Evolutionary conservation across 768 basidiomycete genomes (phyloP).

Genomic region (Fistulinella prunicolor): DNA sequence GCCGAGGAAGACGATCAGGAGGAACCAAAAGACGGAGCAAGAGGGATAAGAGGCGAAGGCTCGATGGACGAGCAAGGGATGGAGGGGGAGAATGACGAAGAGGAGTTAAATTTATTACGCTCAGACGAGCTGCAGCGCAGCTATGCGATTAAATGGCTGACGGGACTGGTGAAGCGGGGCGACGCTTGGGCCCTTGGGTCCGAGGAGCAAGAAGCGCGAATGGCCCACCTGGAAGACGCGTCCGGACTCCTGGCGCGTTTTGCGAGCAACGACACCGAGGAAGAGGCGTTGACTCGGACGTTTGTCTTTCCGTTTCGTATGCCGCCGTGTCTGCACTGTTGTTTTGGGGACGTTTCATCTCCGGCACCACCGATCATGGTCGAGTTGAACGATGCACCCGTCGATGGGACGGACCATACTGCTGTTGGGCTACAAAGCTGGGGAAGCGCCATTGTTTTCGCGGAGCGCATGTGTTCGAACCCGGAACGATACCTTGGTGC

Average conservation of each 20-base stretch:
- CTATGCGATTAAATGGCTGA: conserved; percentile 73
- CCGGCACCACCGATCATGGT: conserved; percentile 34
- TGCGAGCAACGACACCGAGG: conserved; percentile 40
- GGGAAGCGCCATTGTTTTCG: conserved; percentile 74
- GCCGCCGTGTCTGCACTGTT: conserved; percentile 5
- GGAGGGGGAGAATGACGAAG: conserved; percentile 8
- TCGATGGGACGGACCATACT: conserved; percentile 65
- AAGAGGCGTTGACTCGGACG: conserved; percentile 44
- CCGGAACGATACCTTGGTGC: conserved; percentile 40
- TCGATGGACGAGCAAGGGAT: not conserved
- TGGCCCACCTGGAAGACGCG: conserved; percentile 51
- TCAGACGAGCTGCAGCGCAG: conserved; percentile 64
- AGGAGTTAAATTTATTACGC: conserved; percentile 46
- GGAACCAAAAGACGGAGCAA: conserved; percentile 11
- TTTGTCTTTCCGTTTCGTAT: conserved; percentile 46
- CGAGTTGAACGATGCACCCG: conserved; percentile 68
- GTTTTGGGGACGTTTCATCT: not conserved
- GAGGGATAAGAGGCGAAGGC: conserved; percentile 17
- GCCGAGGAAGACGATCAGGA: conserved; percentile 59
- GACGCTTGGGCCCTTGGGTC: conserved; percentile 44
- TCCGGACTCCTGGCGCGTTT: conserved; percentile 56
- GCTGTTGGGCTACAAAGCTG: conserved; percentile 84
- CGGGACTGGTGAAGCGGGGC: conserved; percentile 60
- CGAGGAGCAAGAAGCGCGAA: conserved; percentile 41
- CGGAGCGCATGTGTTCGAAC: conserved; percentile 53